Conservation (phyloP, 371 early-diverging fungal species). For the Apophysomyces variabilis region DNA sequence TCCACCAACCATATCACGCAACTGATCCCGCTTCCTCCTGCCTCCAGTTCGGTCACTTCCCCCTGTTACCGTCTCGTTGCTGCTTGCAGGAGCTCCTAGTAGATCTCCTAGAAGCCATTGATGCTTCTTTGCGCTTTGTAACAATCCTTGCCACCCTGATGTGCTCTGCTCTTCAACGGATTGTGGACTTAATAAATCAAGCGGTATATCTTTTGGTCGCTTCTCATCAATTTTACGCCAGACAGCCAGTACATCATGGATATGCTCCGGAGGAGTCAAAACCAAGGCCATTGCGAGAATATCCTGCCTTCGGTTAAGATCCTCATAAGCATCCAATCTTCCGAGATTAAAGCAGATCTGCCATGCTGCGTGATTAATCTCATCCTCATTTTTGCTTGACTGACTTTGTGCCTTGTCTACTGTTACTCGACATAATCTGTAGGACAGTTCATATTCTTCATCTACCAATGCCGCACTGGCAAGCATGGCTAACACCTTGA, state of each 20-base stretch:
- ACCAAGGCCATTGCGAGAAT: slow-evolving; percentile 67
- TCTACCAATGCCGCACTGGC: slow-evolving; percentile 64
- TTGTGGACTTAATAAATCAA: slow-evolving; percentile 8
- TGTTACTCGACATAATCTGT: slow-evolving; percentile 55
- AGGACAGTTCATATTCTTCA: slow-evolving; percentile 56
- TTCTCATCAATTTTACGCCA: slow-evolving; percentile 60
- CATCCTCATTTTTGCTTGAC: slow-evolving; percentile 28
- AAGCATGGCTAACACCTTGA: slow-evolving; percentile 57
- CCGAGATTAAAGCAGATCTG: slow-evolving; percentile 60
- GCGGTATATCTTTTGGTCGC: slow-evolving; percentile 21
- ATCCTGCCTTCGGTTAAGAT: slow-evolving; percentile 53
- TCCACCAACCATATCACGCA: slow-evolving; percentile 25
- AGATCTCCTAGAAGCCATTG: slow-evolving; percentile 38
- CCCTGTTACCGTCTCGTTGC: slow-evolving; percentile 4
- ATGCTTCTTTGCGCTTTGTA: slow-evolving; percentile 32
- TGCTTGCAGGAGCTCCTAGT: slow-evolving; percentile 10
- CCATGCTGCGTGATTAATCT: slow-evolving; percentile 59
- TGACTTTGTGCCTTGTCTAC: slow-evolving; percentile 36
- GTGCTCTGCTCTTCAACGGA: slow-evolving; percentile 19
- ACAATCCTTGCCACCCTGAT: slow-evolving; percentile 31
- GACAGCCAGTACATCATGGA: slow-evolving; percentile 56
- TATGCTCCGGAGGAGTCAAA: slow-evolving; percentile 62
- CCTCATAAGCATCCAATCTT: slow-evolving; percentile 44
- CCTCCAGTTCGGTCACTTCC: slow-evolving; percentile 15
- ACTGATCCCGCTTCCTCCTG: slow-evolving; percentile 24